A percentile compares a stretch with the other conserved stretches of the same genome.
Conservation (phyloP, 2,329 filamentous ascomycete species). For the Fusarium subtropicale region DNA sequence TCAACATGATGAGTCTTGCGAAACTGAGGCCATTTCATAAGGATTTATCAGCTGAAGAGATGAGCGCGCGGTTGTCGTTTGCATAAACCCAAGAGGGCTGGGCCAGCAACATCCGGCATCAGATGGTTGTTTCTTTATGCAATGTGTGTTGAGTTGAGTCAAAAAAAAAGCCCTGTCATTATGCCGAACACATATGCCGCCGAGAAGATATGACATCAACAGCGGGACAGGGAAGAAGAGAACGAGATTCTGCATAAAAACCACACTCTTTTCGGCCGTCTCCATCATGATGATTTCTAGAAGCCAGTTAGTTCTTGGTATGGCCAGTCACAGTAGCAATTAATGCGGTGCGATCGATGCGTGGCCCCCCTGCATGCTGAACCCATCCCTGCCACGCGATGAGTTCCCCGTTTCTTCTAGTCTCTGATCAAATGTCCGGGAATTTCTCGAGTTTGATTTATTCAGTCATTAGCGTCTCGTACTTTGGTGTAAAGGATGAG, state of each 20-base stretch:
- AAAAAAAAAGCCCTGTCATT: constrained; percentile 23
- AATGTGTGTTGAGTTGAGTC: constrained; percentile 20
- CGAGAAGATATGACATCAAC: not conserved
- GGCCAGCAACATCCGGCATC: constrained; percentile 23
- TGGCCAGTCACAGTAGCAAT: not conserved
- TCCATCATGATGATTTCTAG: constrained; percentile 14
- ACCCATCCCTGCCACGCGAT: constrained; percentile 30
- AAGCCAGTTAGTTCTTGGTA: constrained; percentile 11
- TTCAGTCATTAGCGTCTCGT: constrained; percentile 12
- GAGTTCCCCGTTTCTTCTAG: constrained; percentile 8
- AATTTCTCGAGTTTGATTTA: constrained; percentile 29
- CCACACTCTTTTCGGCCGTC: not conserved
- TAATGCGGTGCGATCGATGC: constrained; percentile 36
- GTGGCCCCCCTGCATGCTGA: constrained; percentile 29
- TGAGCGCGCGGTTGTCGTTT: constrained; percentile 8
- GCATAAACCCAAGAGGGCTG: constrained; percentile 26
- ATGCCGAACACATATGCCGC: constrained; percentile 6
- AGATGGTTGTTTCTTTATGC: constrained; percentile 38
- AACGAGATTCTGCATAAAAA: constrained; percentile 7
- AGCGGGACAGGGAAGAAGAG: not conserved
- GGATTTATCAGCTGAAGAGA: constrained; percentile 5
- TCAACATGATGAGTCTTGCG: not conserved
- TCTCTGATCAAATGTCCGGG: constrained; percentile 3
- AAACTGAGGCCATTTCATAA: not conserved
- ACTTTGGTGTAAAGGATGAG: not conserved